phyloP scores from a whole-genome alignment of 345 rosid species.

The Syzygium grande region DNA sequence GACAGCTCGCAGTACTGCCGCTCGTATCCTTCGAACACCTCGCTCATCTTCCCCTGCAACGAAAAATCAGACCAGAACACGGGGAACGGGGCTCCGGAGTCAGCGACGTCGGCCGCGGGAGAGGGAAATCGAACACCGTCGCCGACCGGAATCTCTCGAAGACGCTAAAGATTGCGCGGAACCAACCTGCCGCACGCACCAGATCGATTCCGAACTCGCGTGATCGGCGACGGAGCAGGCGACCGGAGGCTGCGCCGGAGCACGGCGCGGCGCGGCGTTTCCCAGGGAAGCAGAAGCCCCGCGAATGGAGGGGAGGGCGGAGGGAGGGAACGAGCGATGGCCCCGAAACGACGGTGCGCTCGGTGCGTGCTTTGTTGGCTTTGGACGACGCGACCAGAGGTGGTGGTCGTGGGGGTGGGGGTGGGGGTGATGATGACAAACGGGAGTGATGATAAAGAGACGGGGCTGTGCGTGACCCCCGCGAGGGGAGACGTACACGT shows the following conservation, averaged over 20 bases:
- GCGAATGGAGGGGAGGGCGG: neutral
- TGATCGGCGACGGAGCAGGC: neutral
- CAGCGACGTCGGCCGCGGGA: neutral
- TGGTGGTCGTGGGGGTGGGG: neutral
- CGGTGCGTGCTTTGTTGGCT: neutral
- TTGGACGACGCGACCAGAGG: neutral
- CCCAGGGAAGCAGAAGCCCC: neutral
- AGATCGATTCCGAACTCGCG: neutral
- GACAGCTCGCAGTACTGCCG: slow-evolving; percentile 64
- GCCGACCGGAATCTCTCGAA: neutral
- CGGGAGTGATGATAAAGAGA: neutral
- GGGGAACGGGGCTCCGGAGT: neutral
- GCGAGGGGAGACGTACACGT: neutral
- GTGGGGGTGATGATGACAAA: neutral
- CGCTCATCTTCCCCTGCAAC: slow-evolving; percentile 34
- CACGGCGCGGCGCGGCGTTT: neutral
- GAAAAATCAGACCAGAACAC: neutral
- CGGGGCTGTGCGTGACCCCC: neutral
- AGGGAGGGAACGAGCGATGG: neutral
- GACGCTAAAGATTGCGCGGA: neutral
- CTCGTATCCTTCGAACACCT: slow-evolving; percentile 12
- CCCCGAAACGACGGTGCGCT: neutral
- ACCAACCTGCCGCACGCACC: neutral
- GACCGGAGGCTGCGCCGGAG: neutral
- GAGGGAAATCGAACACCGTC: neutral